phyloP scores from a whole-genome alignment of 306 rosid species.

The Cucurbita moschata region DNA sequence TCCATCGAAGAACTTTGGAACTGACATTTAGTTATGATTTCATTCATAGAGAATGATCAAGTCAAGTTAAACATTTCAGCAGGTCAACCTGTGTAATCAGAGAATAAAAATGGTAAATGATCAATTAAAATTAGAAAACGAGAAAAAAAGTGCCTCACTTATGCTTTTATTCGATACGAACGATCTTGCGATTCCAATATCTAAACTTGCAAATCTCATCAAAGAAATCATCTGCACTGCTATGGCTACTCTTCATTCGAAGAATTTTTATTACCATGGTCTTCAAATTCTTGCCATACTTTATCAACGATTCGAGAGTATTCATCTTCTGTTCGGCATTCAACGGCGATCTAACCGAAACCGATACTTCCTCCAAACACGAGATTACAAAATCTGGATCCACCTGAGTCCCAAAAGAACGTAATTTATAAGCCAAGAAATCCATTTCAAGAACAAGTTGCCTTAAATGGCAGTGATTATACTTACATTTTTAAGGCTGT shows the following conservation, averaged over 20 bases:
- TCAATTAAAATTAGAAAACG: background rate
- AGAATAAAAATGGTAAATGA: background rate
- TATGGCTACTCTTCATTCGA: constrained; percentile 83
- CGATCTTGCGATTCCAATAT: constrained; percentile 37
- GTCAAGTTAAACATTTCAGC: constrained; percentile 1
- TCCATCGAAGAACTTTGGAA: background rate
- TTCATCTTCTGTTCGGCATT: constrained; percentile 92
- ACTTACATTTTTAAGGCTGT: constrained; percentile 69
- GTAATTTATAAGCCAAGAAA: background rate
- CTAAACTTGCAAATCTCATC: constrained; percentile 78
- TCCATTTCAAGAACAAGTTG: background rate
- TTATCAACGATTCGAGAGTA: constrained; percentile 73
- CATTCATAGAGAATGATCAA: constrained; percentile 1
- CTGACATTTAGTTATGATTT: background rate
- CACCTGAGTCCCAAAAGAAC: constrained; percentile 30
- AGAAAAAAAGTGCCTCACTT: background rate
- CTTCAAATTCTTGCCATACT: constrained; percentile 56
- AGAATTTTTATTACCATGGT: constrained; percentile 68
- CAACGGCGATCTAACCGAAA: constrained; percentile 76
- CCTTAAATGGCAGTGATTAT: background rate
- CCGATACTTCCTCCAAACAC: constrained; percentile 60
- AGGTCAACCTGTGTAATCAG: background rate
- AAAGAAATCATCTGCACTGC: constrained; percentile 83
- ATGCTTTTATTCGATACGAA: constrained; percentile 52
- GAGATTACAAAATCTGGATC: constrained; percentile 66